Conservation (phyloP, 768 basidiomycete species). For the Trichaptum fuscoviolaceum region DNA sequence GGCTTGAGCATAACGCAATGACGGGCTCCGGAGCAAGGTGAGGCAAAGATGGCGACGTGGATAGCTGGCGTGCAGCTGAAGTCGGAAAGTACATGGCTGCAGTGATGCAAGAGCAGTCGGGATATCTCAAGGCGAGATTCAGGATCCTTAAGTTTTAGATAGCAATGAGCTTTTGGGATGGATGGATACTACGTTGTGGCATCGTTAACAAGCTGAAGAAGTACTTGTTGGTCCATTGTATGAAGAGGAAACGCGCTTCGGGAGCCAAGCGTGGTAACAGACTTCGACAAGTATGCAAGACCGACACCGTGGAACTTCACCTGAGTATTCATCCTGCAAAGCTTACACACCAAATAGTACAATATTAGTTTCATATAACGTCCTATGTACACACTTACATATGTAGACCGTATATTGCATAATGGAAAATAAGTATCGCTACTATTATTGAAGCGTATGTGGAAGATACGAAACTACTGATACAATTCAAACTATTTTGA, state of each 20-base stretch:
- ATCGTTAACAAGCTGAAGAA: neutral
- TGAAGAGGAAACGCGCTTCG: neutral
- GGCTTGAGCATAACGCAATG: conserved; percentile 56
- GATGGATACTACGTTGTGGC: neutral
- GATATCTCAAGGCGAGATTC: too few relatives aligned
- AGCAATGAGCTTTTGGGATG: neutral
- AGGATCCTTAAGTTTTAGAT: neutral
- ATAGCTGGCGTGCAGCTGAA: conserved; percentile 68
- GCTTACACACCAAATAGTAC: neutral
- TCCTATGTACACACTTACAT: too few relatives aligned
- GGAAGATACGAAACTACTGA: neutral
- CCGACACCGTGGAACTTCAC: neutral
- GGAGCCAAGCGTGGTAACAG: neutral
- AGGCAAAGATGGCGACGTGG: conserved; percentile 63
- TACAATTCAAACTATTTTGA: neutral
- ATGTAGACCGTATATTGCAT: neutral
- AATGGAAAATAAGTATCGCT: neutral
- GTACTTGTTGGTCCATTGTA: neutral
- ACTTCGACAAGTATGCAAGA: neutral
- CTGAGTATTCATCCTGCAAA: too few relatives aligned
- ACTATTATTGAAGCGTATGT: neutral
- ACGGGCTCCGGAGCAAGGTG: conserved; percentile 54
- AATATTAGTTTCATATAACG: neutral
- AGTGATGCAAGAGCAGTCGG: neutral
- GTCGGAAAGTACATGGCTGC: conserved; percentile 79